Percentiles rank a stretch among this genome's conserved stretches.
These are phyloP conservation scores for Kazachstania kunashirensis DNA, from an alignment of 805 yeast genomes.

Conservation along the genomic window DNA sequence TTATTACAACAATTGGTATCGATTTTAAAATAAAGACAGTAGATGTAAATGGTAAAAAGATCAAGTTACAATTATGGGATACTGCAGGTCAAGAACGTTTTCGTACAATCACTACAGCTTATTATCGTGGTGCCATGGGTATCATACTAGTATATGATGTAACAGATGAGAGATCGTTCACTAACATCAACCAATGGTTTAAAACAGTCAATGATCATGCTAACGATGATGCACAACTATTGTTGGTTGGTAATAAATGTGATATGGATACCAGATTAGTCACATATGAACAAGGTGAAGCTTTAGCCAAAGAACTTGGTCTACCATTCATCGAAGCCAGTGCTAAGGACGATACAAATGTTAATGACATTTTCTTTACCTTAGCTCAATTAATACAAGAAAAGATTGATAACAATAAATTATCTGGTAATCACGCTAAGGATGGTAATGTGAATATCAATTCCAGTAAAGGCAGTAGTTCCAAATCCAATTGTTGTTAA, in stretches of 20 bases:
- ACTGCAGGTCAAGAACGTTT: slow-evolving; percentile 97
- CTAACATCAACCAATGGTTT: slow-evolving; percentile 89
- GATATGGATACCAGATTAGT: slow-evolving; percentile 87
- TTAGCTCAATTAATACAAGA: slow-evolving; percentile 82
- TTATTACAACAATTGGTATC: slow-evolving; percentile 95
- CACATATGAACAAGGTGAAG: slow-evolving; percentile 81
- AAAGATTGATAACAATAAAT: slow-evolving; percentile 43
- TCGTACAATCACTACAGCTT: slow-evolving; percentile 88
- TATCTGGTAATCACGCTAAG: slow-evolving; percentile 52
- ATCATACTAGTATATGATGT: slow-evolving; percentile 77
- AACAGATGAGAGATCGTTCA: slow-evolving; percentile 83
- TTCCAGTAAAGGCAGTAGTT: slow-evolving; percentile 39
- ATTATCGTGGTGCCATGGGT: slow-evolving; percentile 85
- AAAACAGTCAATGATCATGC: slow-evolving; percentile 95
- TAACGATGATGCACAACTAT: slow-evolving; percentile 87
- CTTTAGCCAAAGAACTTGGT: slow-evolving; percentile 74
- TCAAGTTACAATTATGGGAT: slow-evolving; percentile 94
- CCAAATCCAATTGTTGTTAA: slow-evolving; percentile 46
- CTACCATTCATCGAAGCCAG: slow-evolving; percentile 92
- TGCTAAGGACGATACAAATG: slow-evolving; percentile 89
- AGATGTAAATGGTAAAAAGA: slow-evolving; percentile 83
- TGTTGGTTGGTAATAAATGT: slow-evolving; percentile 91
- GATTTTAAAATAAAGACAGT: slow-evolving; percentile 96
- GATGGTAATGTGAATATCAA: slow-evolving; percentile 29
- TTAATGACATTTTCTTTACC: slow-evolving; percentile 83